Conservation (phyloP, 441 rosid species). For the Theobroma grandiflorum region DNA sequence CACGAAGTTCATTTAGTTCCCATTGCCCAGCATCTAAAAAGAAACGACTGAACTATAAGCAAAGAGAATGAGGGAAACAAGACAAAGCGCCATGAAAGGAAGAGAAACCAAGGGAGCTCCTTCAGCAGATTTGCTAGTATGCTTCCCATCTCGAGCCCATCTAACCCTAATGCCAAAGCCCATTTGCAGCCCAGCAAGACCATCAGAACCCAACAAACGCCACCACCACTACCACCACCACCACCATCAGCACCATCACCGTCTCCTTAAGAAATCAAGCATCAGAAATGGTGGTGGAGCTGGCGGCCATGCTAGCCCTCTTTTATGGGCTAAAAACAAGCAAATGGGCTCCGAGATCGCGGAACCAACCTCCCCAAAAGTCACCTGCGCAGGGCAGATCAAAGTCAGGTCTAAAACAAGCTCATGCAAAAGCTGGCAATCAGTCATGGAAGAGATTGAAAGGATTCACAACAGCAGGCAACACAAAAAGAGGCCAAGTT, state of each 20-base stretch:
- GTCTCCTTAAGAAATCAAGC: constrained; percentile 46
- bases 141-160: constrained; percentile 85
- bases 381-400: constrained; percentile 95
- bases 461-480: constrained; percentile 63
- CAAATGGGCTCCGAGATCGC: constrained; percentile 55
- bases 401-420: constrained; percentile 66
- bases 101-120: constrained; percentile 72
- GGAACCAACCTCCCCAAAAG: constrained; percentile 92
- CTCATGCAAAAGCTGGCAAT: constrained; percentile 83
- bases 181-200: constrained; percentile 70
- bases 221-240: constrained; percentile 40
- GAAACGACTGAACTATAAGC: constrained; percentile 21
- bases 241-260: constrained; percentile 37
- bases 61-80: constrained; percentile 6
- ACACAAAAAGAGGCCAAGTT: constrained; percentile 48
- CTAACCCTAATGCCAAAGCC: constrained; percentile 72
- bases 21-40: constrained; percentile 24
- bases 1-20: constrained; percentile 17
- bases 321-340: constrained; percentile 66
- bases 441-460: constrained; percentile 92
- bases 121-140: constrained; percentile 77
- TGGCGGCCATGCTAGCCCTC: constrained; percentile 59
- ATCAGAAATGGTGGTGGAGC: constrained; percentile 37
- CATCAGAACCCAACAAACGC: constrained; percentile 52
- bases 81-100: constrained; percentile 59